Evolutionary conservation across 208 protist species (phyloP).

Genomic region (Blastocrithidia nonstop): DNA sequence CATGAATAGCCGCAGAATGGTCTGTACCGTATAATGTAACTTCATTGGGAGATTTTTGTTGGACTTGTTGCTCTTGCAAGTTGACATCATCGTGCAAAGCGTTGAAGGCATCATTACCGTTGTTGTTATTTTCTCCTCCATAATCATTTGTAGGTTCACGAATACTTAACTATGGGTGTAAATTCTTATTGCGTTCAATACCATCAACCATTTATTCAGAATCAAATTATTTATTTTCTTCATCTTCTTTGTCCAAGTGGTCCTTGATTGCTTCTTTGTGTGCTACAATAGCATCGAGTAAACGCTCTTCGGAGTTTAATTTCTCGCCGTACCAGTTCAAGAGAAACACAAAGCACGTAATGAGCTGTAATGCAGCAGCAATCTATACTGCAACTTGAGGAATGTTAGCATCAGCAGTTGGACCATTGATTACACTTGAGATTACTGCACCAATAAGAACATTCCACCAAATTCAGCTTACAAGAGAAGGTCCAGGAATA

Average conservation of each 20-base stretch:
- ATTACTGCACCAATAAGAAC: slow-evolving; percentile 31
- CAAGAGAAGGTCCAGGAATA: slow-evolving; percentile 21
- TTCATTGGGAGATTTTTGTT: too few relatives aligned
- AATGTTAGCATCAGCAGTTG: slow-evolving; percentile 23
- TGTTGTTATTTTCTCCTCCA: too few relatives aligned
- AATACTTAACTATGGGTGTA: too few relatives aligned
- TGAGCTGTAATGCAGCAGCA: slow-evolving; percentile 25
- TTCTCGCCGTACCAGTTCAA: slow-evolving; percentile 64
- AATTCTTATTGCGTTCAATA: too few relatives aligned
- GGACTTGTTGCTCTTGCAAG: too few relatives aligned
- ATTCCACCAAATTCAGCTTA: slow-evolving; percentile 68
- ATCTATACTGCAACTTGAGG: slow-evolving; percentile 36
- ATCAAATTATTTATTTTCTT: slow-evolving; percentile 7
- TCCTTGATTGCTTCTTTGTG: slow-evolving; percentile 14
- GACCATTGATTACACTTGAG: slow-evolving; percentile 28
- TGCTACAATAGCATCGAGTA: slow-evolving; percentile 15
- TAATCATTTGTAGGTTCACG: neutral
- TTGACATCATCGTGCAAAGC: too few relatives aligned
- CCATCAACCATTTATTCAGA: too few relatives aligned
- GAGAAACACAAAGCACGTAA: slow-evolving; percentile 31
- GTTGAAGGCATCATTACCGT: too few relatives aligned
- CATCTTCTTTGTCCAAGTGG: slow-evolving; percentile 7
- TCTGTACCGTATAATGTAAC: too few relatives aligned
- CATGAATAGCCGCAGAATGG: too few relatives aligned
- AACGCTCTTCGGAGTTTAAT: slow-evolving; percentile 30